phyloP scores from a whole-genome alignment of 192 early-diverging fungal genomes.

The Dissophora globulifera region DNA sequence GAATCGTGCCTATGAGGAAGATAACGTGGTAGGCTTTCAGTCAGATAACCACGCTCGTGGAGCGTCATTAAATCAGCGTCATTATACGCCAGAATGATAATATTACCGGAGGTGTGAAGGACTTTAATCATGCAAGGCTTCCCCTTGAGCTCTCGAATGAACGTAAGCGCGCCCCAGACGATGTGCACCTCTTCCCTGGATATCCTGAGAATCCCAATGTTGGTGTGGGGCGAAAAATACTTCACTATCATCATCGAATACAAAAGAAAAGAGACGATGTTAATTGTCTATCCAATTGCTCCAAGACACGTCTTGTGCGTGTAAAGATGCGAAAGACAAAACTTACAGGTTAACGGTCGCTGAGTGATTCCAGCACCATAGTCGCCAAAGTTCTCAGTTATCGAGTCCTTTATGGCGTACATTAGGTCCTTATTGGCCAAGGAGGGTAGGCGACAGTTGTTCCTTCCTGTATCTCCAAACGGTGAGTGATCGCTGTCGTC shows the following conservation, averaged over 20 bases:
- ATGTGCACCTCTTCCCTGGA: slow-evolving; percentile 57
- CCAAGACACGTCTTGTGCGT: too few species aligned
- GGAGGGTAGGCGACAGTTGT: slow-evolving; percentile 39
- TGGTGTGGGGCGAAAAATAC: slow-evolving; percentile 60
- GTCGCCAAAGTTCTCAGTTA: slow-evolving; percentile 61
- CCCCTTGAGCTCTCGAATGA: slow-evolving; percentile 56
- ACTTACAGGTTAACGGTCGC: slow-evolving; percentile 50
- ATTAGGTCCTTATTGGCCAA: slow-evolving; percentile 46
- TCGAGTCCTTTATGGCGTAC: slow-evolving; percentile 49
- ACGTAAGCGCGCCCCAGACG: slow-evolving; percentile 58
- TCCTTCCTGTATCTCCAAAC: slow-evolving; percentile 49
- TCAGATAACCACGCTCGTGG: too few species aligned
- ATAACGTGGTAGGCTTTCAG: too few species aligned
- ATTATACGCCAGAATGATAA: not conserved
- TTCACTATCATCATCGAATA: slow-evolving; percentile 44
- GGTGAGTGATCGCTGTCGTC: slow-evolving; percentile 15
- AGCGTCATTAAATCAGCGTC: too few species aligned
- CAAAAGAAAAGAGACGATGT: too few species aligned
- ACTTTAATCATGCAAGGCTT: slow-evolving; percentile 52
- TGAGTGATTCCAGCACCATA: slow-evolving; percentile 53
- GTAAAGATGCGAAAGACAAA: not conserved
- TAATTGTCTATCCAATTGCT: not conserved
- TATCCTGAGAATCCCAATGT: slow-evolving; percentile 58
- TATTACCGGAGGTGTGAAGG: slow-evolving; percentile 56
- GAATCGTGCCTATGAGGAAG: slow-evolving; percentile 52